These are phyloP conservation scores for Closterium sp. DNA, from an alignment of 139 green algal species.

Conservation along the genomic window DNA sequence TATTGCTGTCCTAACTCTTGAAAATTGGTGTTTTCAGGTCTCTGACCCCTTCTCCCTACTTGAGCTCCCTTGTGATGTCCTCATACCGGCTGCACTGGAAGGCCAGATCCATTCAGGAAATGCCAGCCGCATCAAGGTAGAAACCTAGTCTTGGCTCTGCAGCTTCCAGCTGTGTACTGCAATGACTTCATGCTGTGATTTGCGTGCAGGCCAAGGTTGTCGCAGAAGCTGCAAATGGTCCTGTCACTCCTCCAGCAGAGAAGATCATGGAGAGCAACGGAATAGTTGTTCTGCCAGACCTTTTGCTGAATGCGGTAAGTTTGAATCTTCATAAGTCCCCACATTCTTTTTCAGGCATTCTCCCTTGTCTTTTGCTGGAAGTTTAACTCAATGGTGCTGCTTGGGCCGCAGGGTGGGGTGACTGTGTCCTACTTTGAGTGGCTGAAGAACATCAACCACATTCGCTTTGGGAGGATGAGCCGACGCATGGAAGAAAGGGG, in stretches of 20 bases:
- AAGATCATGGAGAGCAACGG: conserved; percentile 50
- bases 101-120: conserved; percentile 52
- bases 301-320: conserved; percentile 48
- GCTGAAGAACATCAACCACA: conserved; percentile 58
- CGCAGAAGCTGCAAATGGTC: conserved; percentile 56
- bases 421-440: conserved; percentile 61
- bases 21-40: conserved; percentile 19
- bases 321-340: not conserved
- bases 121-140: conserved; percentile 38
- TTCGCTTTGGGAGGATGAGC: conserved; percentile 54
- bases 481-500: conserved; percentile 48
- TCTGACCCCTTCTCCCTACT: conserved; percentile 41
- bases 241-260: conserved; percentile 56
- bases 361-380: not conserved
- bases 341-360: not conserved
- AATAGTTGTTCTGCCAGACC: conserved; percentile 55
- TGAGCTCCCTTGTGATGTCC: conserved; percentile 53
- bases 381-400: not conserved
- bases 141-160: not conserved
- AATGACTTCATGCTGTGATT: not conserved
- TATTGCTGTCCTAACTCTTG: not conserved
- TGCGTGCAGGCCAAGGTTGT: conserved; percentile 53
- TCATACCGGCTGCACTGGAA: conserved; percentile 56
- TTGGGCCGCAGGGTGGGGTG: conserved; percentile 45
- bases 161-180: no score